phyloP scores from a whole-genome alignment of 1,284 basidiomycete species.

The Trametes hirsuta region DNA sequence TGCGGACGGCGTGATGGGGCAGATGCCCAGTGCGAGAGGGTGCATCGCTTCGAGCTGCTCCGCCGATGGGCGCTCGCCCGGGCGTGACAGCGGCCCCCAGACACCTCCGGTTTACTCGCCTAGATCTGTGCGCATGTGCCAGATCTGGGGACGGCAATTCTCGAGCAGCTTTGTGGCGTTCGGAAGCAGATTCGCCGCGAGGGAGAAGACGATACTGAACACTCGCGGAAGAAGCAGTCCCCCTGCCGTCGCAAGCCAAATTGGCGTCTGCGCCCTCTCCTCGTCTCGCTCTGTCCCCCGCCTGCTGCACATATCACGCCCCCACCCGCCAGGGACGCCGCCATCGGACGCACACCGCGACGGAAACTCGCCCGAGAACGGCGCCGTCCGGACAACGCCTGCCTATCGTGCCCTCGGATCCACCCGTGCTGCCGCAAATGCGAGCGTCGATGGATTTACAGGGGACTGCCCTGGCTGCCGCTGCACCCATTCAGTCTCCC shows the following conservation, averaged over 20 bases:
- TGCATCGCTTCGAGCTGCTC: constrained; percentile 18
- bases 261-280: constrained; percentile 3
- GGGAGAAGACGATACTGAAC: constrained; percentile 14
- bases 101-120: constrained; percentile 28
- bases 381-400: constrained; percentile 7
- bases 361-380: not conserved
- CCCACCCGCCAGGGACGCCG: not conserved
- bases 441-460: constrained; percentile 12
- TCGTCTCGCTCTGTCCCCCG: not conserved
- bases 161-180: constrained; percentile 34
- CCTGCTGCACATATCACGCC: constrained; percentile 2
- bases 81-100: constrained; percentile 26
- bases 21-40: not conserved
- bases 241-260: constrained; percentile 11
- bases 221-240: constrained; percentile 26
- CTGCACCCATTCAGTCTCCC: not conserved
- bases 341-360: not conserved
- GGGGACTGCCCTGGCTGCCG: constrained; percentile 4
- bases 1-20: constrained; percentile 10
- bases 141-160: constrained; percentile 23
- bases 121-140: constrained; percentile 11
- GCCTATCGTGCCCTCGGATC: constrained; percentile 14
- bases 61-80: constrained; percentile 29
- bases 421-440: constrained; percentile 4
- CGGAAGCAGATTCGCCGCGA: constrained; percentile 23